Evolutionary conservation across 768 basidiomycete genomes (phyloP).

Genomic region (Daedalea quercina): DNA sequence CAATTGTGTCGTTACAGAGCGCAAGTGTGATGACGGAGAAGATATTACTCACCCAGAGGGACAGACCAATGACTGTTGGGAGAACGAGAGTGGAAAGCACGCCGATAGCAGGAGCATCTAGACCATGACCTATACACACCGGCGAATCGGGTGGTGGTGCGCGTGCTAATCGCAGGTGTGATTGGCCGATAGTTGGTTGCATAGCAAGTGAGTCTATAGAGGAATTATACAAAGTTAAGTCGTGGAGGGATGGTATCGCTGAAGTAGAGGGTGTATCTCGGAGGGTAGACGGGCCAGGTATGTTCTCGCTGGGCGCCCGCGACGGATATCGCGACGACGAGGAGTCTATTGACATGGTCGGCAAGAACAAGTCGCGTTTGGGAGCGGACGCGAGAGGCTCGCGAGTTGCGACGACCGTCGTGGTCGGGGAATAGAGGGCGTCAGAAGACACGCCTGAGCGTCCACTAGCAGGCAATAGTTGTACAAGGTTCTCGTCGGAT

Average conservation of each 20-base stretch:
- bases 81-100: conserved; percentile 51
- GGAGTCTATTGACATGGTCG: neutral
- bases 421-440: neutral
- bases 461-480: neutral
- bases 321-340: neutral
- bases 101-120: conserved; percentile 59
- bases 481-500: neutral
- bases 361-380: neutral
- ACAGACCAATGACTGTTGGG: conserved; percentile 52
- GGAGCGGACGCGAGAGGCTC: neutral
- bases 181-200: neutral
- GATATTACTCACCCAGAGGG: conserved; percentile 54
- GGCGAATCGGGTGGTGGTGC: conserved; percentile 12
- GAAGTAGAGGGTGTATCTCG: neutral
- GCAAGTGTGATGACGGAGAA: neutral
- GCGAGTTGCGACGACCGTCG: neutral
- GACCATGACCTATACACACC: conserved; percentile 57
- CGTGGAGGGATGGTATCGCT: neutral
- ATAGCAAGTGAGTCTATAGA: neutral
- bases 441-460: neutral
- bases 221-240: neutral
- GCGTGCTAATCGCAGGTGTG: neutral
- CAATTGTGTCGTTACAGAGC: neutral
- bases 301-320: neutral
- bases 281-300: neutral